phyloP scores from a whole-genome alignment of 2,329 filamentous ascomycete species.

The Aureobasidium leucospermi region DNA sequence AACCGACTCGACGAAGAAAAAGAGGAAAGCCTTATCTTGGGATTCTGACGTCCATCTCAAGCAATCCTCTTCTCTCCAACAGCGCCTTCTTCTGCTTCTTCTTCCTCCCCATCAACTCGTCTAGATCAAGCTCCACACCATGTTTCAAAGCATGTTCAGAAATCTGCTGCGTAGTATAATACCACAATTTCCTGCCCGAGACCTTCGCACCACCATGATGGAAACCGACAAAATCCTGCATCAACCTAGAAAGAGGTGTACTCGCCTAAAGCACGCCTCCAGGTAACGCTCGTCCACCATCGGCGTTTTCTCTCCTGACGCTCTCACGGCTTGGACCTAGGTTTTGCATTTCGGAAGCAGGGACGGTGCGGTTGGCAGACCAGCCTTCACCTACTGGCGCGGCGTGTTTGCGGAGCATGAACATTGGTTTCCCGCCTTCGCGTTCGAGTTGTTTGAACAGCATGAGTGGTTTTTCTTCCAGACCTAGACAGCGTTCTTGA shows the following conservation, averaged over 20 bases:
- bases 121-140: not conserved
- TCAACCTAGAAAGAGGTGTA: constrained; percentile 2
- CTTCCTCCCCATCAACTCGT: not conserved
- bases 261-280: constrained; percentile 17
- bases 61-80: not conserved
- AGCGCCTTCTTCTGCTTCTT: not conserved
- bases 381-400: constrained; percentile 26
- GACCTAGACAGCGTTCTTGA: constrained; percentile 83
- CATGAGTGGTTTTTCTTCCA: constrained; percentile 90
- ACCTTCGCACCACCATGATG: not conserved
- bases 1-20: too few species aligned
- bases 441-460: constrained; percentile 96
- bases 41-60: not conserved
- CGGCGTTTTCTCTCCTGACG: not conserved
- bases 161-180: not conserved
- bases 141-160: not conserved
- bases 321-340: not conserved
- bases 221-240: not conserved
- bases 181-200: not conserved
- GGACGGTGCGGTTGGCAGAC: not conserved
- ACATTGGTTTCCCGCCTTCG: constrained; percentile 98
- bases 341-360: not conserved
- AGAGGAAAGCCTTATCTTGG: not conserved
- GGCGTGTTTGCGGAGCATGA: constrained; percentile 75
- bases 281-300: constrained; percentile 12